Base-by-base conservation (phyloP, 2,329 filamentous ascomycete species). In the Clonostachys solani region DNA sequence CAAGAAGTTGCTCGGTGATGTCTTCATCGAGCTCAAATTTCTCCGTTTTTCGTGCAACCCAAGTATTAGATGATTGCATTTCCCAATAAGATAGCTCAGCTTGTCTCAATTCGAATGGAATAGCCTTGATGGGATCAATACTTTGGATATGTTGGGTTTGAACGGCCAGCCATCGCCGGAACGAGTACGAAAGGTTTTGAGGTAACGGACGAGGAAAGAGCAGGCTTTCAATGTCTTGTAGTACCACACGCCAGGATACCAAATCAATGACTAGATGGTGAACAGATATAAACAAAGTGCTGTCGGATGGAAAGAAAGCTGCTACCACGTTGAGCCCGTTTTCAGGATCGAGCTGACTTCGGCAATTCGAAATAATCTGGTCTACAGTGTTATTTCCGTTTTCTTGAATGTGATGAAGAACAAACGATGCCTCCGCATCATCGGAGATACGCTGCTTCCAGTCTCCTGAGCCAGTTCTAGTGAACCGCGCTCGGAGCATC, bases 241-340 rank as follows among this genome's bases (percentile, higher is more conserved):
- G 55, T 2, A 73, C 52, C 5, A 72, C 54, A 8, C 68, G 57
- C 70, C 70, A 73, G 1, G 68, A 68, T 5, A 73, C 68, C 5
- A 73, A 52, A 45, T 72, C 69, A 42, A 72, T 62, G 10, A 64
- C 59, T 6, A 66, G 54, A 45, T 66, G 63, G 34, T 64, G 61
- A 6, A 53, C 53, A 6, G 55, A 54, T 19, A 68, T 40, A 36
- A 60, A 64, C 5, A 66, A 47, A 6, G 48, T 47, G 4, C 43
- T 23, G 19, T 23, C 19, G 19, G 5, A 2, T 23, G 19, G 19
- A 7, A 23, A 23, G 19, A 23, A 23, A 6, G 19, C 19, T 23
- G 19, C 19, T 7, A 23, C 19, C 19, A 23, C 19, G 19, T 23
- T 23, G 5, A 6, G 19, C 7, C 19, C 19, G 7, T 23, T 23